Evolutionary conservation across 805 yeast species (phyloP), one percentile per base, ranked within the genome.

Genomic region (Metschnikowia koreensis): DNA sequence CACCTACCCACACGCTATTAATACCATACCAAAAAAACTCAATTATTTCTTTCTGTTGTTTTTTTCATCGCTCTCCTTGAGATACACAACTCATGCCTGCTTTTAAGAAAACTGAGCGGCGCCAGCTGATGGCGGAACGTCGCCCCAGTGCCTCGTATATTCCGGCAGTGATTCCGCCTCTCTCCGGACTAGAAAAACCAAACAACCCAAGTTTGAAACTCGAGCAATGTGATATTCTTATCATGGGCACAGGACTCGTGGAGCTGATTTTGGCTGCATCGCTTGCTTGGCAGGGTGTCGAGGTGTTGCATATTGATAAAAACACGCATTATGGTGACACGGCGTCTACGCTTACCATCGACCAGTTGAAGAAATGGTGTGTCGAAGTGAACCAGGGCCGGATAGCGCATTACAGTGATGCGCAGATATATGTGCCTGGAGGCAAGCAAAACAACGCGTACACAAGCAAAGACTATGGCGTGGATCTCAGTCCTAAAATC

Each of bases 201-300:
- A 72, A 71, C 44, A 70, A 81, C 33, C 85, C 84, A 16, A 79
- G 82, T 36, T 83, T 94, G 7, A 89, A 85, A 29, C 73, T 84
- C 55, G 75, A 72, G 55, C 68, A 67, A 37, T 89, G 90, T 60
- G 99, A 94, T 65, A 96, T 94, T 12, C 76, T 94, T 31, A 87
- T 94, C 50, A 82, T 87, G 57, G 99, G 99, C 37, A 93, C 99
- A 0, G 98, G 98, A 3, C 75, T 94, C 40, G 86, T 84, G 1
- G 97, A 94, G 67, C 82, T 90, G 59, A 84, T 94, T 11, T 70
- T 91, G 45, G 97, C 98, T 0, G 96, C 97, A 11, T 93, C 97
- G 0, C 76, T 94, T 44, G 87, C 97, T 11, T 94, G 99, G 98
- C 97, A 90, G 61, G 99, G 99, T n/a, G 83, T 94, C n/a, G 83